Evolutionary conservation across 345 rosid species (phyloP).

Genomic region (Hibiscus syriacus): DNA sequence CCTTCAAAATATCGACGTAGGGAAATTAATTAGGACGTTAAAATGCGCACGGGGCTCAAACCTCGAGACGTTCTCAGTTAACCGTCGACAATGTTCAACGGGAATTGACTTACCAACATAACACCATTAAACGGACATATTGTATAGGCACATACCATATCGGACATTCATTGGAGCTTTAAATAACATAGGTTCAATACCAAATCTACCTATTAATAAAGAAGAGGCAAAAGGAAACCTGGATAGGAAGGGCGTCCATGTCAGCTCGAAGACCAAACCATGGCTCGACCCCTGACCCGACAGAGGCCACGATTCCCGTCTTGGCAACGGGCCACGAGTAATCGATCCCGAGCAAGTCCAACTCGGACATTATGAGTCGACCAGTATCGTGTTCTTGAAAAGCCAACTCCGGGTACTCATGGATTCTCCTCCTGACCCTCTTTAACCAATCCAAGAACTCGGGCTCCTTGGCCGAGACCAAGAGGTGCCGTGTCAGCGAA

Average conservation of each 20-base stretch:
- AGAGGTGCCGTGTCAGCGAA: slow-evolving; percentile 24
- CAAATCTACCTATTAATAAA: not conserved
- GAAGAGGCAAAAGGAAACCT: slow-evolving; percentile 24
- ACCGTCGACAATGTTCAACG: too few relatives aligned
- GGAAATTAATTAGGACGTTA: too few relatives aligned
- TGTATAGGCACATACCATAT: too few relatives aligned
- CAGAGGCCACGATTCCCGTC: slow-evolving; percentile 58
- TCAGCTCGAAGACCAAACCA: slow-evolving; percentile 58
- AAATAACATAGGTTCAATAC: too few relatives aligned
- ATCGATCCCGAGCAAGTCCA: slow-evolving; percentile 46
- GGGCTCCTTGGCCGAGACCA: slow-evolving; percentile 40
- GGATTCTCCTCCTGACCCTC: slow-evolving; percentile 51
- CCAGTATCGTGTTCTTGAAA: slow-evolving; percentile 60
- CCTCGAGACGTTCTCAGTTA: too few relatives aligned
- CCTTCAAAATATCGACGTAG: too few relatives aligned
- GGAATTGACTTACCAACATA: too few relatives aligned
- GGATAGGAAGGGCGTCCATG: slow-evolving; percentile 73
- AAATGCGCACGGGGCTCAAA: too few relatives aligned
- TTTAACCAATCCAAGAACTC: slow-evolving; percentile 55
- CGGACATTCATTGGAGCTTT: too few relatives aligned
- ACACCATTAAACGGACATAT: too few relatives aligned
- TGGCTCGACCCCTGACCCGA: slow-evolving; percentile 49
- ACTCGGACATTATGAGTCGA: slow-evolving; percentile 44
- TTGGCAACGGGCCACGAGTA: slow-evolving; percentile 65
- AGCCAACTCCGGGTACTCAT: slow-evolving; percentile 59